Base-by-base conservation (phyloP, 441 rosid genomes). In the Brassica hybrid region DNA sequence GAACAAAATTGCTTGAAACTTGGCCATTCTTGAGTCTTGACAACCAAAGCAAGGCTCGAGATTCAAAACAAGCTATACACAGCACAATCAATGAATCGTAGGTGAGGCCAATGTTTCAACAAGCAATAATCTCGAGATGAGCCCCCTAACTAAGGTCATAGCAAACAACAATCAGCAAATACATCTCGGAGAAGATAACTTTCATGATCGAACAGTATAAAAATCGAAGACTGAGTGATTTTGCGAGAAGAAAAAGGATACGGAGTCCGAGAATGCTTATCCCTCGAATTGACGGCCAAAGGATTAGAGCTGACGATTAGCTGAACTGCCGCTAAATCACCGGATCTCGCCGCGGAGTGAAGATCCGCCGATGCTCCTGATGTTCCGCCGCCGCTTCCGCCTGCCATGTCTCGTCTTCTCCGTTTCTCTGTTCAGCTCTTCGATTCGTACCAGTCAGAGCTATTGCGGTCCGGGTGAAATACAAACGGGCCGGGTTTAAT, bases 181-280 rank as follows among this genome's bases (percentile, higher is more conserved):
- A 34, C 38, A 7, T 1, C 38, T 34, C 38, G 10, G 38, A 34
- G 38, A 34, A 34, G 38, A 34, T 34, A 34, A 34, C 9, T 56
- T 34, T 1, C 10, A 34, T 34, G 38, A 34, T 34, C 10, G 34
- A 6, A 9, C 18, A 45, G 2, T 14, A 6, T 16, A 11, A 23
- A 54, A 38, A 60, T 11, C 17, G 56, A 59, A 36, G 38, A 52
- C 7, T 30, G 34, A 30, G 34, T 30, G 34, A 30, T 30, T 30
- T 30, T 30, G 34, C 34, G 34, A 30, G 6, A 72, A 45, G 60
- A 10, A 50, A 54, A 63, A 84, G 92, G 95, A 88, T 92, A 92
- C 97, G 99, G 96, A 69, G 96, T 95, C 18, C 98, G 85, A 32
- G 97, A 93, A 85, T 89, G 98, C 83, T 88, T 95, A 90, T 95